These are phyloP conservation scores for Colletotrichum destructivum DNA, from an alignment of 2,329 filamentous ascomycete genomes.

Conservation along the genomic window DNA sequence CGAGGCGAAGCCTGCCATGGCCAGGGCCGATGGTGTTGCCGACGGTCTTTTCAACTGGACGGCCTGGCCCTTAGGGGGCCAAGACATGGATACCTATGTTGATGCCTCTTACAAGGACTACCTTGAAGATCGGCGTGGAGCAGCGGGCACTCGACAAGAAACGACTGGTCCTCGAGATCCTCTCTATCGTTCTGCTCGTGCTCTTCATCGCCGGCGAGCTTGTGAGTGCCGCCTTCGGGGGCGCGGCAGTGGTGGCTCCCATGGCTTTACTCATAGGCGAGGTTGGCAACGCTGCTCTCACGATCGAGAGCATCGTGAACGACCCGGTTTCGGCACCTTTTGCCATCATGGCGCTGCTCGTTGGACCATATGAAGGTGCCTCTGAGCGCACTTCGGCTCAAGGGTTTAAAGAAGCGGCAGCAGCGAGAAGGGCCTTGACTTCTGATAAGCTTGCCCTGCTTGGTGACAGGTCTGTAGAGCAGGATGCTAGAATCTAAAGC, in stretches of 20 bases:
- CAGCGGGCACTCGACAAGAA: not conserved
- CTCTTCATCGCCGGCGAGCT: not conserved
- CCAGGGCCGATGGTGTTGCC: constrained; percentile 38
- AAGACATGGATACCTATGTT: constrained; percentile 38
- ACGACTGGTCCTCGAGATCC: not conserved
- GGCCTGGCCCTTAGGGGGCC: constrained; percentile 53
- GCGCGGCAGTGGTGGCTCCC: not conserved
- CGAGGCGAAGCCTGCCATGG: constrained; percentile 49
- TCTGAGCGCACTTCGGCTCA: too few relatives aligned
- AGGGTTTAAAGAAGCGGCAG: too few relatives aligned
- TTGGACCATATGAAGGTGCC: too few relatives aligned
- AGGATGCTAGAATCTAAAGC: not conserved
- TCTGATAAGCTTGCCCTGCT: not conserved
- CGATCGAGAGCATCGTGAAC: too few relatives aligned
- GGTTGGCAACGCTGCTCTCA: too few relatives aligned
- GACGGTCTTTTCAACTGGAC: constrained; percentile 58
- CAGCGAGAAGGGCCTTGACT: not conserved
- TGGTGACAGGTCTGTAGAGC: not conserved
- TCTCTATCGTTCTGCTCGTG: not conserved
- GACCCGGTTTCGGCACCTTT: too few relatives aligned
- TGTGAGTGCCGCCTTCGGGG: not conserved
- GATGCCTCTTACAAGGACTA: constrained; percentile 40
- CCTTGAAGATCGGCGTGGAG: not conserved
- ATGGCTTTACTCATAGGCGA: not conserved
- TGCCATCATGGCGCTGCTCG: too few relatives aligned